Evolutionary conservation across 78 protist genomes (phyloP).

Genomic region (Protostelium mycophagum): DNA sequence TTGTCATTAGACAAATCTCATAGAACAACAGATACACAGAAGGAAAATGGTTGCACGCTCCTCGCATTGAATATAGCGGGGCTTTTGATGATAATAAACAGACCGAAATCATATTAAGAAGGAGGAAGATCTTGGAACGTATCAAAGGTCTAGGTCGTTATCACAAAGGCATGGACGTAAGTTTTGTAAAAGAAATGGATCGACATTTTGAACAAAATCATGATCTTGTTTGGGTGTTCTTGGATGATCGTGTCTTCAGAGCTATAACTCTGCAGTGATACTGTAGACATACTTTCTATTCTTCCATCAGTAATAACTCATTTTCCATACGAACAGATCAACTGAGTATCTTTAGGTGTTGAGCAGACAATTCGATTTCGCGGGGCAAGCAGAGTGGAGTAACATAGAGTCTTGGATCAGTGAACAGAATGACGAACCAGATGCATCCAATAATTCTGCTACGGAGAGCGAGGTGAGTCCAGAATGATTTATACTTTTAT

Average conservation of each 20-base stretch:
- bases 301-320: too few species aligned
- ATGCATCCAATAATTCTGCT: neutral
- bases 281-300: neutral
- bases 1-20: neutral
- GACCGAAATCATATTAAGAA: neutral
- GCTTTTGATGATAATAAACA: neutral
- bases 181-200: too few species aligned
- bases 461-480: neutral
- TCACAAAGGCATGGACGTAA: neutral
- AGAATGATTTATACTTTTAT: neutral
- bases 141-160: neutral
- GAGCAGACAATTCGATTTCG: neutral
- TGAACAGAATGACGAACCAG: neutral
- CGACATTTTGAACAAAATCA: too few species aligned
- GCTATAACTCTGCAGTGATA: neutral
- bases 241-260: too few species aligned
- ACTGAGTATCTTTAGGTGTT: too few species aligned
- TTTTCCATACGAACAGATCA: neutral
- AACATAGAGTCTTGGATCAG: neutral
- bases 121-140: neutral
- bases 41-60: neutral
- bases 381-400: neutral
- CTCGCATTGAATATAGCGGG: neutral
- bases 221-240: too few species aligned
- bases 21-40: neutral